phyloP scores from a whole-genome alignment of 192 early-diverging fungal genomes.

The Rhizoclosmatium sp. region DNA sequence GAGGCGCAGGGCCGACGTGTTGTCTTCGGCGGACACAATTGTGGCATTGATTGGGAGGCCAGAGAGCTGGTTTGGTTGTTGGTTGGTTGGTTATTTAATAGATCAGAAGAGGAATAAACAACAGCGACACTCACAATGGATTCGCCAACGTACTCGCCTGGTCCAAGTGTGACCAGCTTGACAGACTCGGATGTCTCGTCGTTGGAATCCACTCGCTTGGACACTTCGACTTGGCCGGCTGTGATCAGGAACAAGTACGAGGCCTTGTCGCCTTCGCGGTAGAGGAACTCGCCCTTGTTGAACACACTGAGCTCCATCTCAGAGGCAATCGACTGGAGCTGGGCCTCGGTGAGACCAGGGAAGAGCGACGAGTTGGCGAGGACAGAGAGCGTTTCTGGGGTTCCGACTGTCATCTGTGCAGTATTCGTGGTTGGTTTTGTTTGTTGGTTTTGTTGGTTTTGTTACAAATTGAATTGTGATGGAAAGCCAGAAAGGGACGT shows the following conservation, averaged over 20 bases:
- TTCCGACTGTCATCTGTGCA: too few species aligned
- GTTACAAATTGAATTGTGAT: too few species aligned
- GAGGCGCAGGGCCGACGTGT: slow-evolving; percentile 33
- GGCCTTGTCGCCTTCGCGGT: slow-evolving; percentile 30
- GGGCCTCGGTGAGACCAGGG: slow-evolving; percentile 30
- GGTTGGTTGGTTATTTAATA: not conserved
- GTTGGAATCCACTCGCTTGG: slow-evolving; percentile 18
- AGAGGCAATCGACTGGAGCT: slow-evolving; percentile 26
- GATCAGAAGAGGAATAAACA: not conserved
- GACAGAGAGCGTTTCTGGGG: not conserved
- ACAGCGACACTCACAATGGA: slow-evolving; percentile 24
- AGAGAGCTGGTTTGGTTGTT: slow-evolving; percentile 17
- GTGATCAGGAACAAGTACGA: slow-evolving; percentile 29
- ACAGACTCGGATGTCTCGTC: slow-evolving; percentile 14
- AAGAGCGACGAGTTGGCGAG: slow-evolving; percentile 27
- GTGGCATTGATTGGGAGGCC: slow-evolving; percentile 25
- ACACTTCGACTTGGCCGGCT: slow-evolving; percentile 16
- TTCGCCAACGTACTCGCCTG: slow-evolving; percentile 39
- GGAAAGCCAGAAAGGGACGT: too few species aligned
- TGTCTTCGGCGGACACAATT: slow-evolving; percentile 19
- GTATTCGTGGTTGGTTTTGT: too few species aligned
- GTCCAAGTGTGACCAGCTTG: slow-evolving; percentile 31
- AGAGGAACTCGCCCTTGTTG: slow-evolving; percentile 20
- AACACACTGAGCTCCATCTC: slow-evolving; percentile 22
- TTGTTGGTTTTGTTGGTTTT: too few species aligned